Percentiles rank a stretch among this genome's conserved stretches.
phyloP scores from a whole-genome alignment of 2,329 filamentous ascomycete species.

The Aspergillus sergii region DNA sequence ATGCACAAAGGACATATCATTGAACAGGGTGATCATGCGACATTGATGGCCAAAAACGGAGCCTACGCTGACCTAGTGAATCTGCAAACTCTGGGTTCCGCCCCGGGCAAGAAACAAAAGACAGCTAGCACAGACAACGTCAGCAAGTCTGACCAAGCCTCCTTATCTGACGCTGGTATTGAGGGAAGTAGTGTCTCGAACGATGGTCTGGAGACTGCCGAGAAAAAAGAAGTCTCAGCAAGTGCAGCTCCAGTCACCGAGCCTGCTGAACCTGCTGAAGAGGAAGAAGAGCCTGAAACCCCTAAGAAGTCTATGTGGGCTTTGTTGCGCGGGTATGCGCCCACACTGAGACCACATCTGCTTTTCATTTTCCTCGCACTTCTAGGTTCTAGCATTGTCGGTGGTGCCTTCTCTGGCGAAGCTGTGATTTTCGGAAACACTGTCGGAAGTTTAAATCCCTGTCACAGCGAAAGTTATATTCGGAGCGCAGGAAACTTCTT shows the following conservation, averaged over 20 bases:
- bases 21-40: conserved; percentile 48
- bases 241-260: conserved; percentile 20
- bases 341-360: conserved; percentile 41
- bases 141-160: conserved; percentile 31
- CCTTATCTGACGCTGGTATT: conserved; percentile 25
- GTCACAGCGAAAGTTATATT: conserved; percentile 53
- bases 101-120: conserved; percentile 50
- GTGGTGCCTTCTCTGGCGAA: conserved; percentile 59
- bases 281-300: conserved; percentile 30
- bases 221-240: conserved; percentile 18
- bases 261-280: conserved; percentile 19
- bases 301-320: conserved; percentile 31
- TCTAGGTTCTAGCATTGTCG: conserved; percentile 56
- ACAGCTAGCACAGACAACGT: conserved; percentile 50
- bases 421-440: conserved; percentile 64
- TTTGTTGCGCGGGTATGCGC: conserved; percentile 31
- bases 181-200: conserved; percentile 20
- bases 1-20: conserved; percentile 46
- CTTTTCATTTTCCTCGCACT: conserved; percentile 53
- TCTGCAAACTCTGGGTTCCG: conserved; percentile 57
- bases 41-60: conserved; percentile 41
- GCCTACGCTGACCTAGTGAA: conserved; percentile 48
- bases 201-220: conserved; percentile 12
- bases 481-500: conserved; percentile 55
- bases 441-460: conserved; percentile 59